Base-by-base conservation (phyloP, 257 asterid species). In the Parsonsia alboflavescens region DNA sequence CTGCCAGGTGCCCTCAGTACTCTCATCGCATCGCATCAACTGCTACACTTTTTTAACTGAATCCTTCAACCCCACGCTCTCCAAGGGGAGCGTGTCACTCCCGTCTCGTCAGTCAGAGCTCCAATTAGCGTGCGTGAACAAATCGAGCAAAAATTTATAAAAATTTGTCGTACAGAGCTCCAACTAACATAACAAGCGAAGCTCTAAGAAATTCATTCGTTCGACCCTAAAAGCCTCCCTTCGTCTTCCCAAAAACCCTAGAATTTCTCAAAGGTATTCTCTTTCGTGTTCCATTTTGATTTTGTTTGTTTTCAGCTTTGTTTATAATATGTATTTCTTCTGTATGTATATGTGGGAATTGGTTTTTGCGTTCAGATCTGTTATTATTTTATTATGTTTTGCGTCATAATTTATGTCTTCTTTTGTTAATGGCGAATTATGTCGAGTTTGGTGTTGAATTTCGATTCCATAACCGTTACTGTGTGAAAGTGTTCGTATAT, bases 281-380 rank as follows among this genome's bases (percentile, higher is more conserved):
- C 69, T 10, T 63, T 56, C 71, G 68, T 74, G 33, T 72, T 72
- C 78, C 66, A 58, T 76, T 73, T 39, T 28, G 44, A 26, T 71
- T 22, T 50, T 48, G 17, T 45, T 53, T 41, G 11, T 68, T 21
- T 33, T 49, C 8, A 46, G 57, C 41, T 50, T 10, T 53, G 58
- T 10, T 63, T 28, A 13, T 21, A 19, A 28, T 65, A 53, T 50
- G 28, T 30, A 66, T 50, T 28, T 28, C 17, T 39, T 36, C 6
- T 46, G n/a, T 73, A 6, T 24, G 4, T 65, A 19, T 41, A 24
- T 49, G 59, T 54, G n/a, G 6, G 0, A 56, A 70, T 68, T 66
- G 46, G 70, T 69, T 77, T 63, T 48, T 61, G 62, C 61, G 77
- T 74, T 72, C 82, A 80, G 86, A 83, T 83, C 86, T 83, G 84